Evolutionary conservation across 2,329 filamentous ascomycete species (phyloP).

Genomic region (Leptosphaerulina australis): DNA sequence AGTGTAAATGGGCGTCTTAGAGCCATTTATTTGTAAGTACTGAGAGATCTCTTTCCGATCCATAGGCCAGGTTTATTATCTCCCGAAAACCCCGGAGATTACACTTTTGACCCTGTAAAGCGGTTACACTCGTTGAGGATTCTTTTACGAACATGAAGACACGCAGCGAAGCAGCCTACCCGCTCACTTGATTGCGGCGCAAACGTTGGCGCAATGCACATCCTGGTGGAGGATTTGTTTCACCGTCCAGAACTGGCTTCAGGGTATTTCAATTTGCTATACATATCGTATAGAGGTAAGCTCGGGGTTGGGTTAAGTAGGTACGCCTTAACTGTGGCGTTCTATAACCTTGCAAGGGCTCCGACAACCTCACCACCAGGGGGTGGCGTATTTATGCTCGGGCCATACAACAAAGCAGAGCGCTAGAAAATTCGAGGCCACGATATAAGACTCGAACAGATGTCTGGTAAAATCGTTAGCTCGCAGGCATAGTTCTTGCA

Average conservation of each 20-base stretch:
- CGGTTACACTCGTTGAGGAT: background rate
- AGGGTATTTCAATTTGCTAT: background rate
- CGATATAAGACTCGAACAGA: conserved; percentile 8
- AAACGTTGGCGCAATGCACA: conserved; percentile 1
- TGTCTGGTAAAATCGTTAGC: background rate
- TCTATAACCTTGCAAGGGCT: conserved; percentile 6
- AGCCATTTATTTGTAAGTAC: conserved; percentile 2
- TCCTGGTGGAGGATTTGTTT: background rate
- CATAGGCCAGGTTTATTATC: background rate
- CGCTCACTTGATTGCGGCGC: background rate
- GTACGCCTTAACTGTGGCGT: conserved; percentile 14
- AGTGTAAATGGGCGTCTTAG: conserved; percentile 6
- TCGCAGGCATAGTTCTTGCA: background rate
- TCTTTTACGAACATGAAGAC: background rate
- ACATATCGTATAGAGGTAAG: background rate
- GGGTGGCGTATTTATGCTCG: conserved; percentile 8
- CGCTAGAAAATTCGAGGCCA: background rate
- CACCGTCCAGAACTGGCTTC: background rate
- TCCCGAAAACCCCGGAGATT: conserved; percentile 8
- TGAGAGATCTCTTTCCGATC: conserved; percentile 1
- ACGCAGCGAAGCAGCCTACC: conserved; percentile 1
- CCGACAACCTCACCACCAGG: conserved; percentile 10
- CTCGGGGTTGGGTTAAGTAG: conserved; percentile 8
- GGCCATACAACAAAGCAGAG: conserved; percentile 3
- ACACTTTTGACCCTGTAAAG: conserved; percentile 9